These are phyloP conservation scores for Corylus heterophylla DNA, from an alignment of 306 rosid genomes.

Conservation along the genomic window DNA sequence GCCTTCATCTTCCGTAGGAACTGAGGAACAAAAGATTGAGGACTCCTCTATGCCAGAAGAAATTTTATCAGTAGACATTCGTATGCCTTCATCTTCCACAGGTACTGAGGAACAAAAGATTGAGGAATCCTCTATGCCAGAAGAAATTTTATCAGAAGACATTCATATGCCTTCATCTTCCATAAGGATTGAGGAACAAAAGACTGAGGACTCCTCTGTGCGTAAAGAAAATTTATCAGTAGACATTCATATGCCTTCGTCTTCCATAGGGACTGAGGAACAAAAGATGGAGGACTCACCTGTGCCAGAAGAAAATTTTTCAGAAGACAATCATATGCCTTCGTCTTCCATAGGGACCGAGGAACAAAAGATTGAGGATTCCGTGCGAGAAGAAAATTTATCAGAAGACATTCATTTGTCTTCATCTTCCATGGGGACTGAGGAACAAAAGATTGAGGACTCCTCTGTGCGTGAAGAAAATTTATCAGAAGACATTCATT, in stretches of 20 bases:
- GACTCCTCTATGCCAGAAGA: conserved; percentile 3
- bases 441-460: conserved; percentile 17
- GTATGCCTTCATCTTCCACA: conserved; percentile 8
- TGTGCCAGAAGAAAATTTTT: not conserved
- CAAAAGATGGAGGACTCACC: not conserved
- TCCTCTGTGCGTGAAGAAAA: not conserved
- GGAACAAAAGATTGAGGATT: conserved; percentile 2
- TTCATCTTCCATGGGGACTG: not conserved
- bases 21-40: conserved; percentile 4
- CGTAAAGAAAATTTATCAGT: too few relatives aligned
- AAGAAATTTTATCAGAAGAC: conserved; percentile 2
- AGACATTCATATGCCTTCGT: too few relatives aligned
- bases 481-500: not conserved
- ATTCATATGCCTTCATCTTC: not conserved
- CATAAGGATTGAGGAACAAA: not conserved
- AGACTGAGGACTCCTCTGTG: not conserved
- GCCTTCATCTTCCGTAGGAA: not conserved
- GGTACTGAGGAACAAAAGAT: conserved; percentile 9
- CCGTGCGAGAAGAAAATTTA: conserved; percentile 2
- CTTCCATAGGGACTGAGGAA: not conserved
- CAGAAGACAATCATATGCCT: conserved; percentile 1
- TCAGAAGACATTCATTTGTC: conserved; percentile 3
- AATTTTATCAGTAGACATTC: not conserved
- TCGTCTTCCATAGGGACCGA: not conserved
- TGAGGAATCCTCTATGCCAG: conserved; percentile 1